phyloP scores from a whole-genome alignment of 1,284 basidiomycete species.

The Gymnopus androsaceus region DNA sequence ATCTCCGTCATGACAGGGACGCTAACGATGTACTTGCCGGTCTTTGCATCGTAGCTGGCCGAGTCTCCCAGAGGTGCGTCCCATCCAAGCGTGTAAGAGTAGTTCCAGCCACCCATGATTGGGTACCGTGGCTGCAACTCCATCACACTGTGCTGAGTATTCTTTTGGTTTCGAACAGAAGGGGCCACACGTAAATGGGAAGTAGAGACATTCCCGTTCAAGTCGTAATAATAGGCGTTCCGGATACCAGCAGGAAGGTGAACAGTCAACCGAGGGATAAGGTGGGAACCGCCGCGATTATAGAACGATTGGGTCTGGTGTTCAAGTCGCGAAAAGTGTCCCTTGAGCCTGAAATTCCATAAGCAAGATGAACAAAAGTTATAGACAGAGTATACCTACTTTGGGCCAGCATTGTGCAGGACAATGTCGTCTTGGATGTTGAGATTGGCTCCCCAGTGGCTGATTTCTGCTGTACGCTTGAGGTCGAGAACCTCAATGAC shows the following conservation, averaged over 20 bases:
- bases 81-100: slow-evolving; percentile 92
- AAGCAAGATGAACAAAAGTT: neutral
- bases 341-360: slow-evolving; percentile 70
- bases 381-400: slow-evolving; percentile 51
- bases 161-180: slow-evolving; percentile 52
- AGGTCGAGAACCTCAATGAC: slow-evolving; percentile 77
- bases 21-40: slow-evolving; percentile 70
- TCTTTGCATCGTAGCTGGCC: slow-evolving; percentile 58
- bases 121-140: slow-evolving; percentile 93
- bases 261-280: slow-evolving; percentile 70
- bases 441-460: slow-evolving; percentile 95
- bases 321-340: slow-evolving; percentile 91
- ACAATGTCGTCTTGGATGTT: slow-evolving; percentile 90
- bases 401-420: slow-evolving; percentile 86
- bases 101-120: slow-evolving; percentile 96
- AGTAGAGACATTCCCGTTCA: slow-evolving; percentile 96
- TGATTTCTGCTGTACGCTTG: slow-evolving; percentile 84
- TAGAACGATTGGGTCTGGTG: slow-evolving; percentile 79
- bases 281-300: slow-evolving; percentile 66
- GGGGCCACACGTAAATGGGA: slow-evolving; percentile 77
- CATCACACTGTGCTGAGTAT: slow-evolving; percentile 61
- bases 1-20: slow-evolving; percentile 88
- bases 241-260: slow-evolving; percentile 82
- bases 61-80: slow-evolving; percentile 83
- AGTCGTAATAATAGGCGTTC: slow-evolving; percentile 86